phyloP scores from a whole-genome alignment of 805 yeast species.

The Ogataea saltuana region DNA sequence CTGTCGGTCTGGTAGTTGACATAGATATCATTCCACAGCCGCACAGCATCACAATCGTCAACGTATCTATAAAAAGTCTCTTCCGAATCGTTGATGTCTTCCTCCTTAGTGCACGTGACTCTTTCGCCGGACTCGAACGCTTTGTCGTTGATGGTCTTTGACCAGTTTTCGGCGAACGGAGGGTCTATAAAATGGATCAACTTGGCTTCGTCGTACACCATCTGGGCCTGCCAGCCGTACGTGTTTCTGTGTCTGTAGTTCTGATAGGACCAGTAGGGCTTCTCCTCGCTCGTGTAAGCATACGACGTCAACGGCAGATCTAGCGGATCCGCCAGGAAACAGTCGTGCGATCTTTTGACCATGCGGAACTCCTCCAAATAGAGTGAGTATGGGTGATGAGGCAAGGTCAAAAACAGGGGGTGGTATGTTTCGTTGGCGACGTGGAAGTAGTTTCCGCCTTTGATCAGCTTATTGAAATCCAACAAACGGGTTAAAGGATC shows the following conservation, averaged over 20 bases:
- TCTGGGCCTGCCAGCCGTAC: slow-evolving; percentile 39
- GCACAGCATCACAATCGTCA: slow-evolving; percentile 36
- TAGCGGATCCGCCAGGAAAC: slow-evolving; percentile 45
- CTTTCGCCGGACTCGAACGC: slow-evolving; percentile 10
- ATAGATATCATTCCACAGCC: slow-evolving; percentile 36
- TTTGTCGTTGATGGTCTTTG: slow-evolving; percentile 20
- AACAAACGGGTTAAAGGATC: slow-evolving; percentile 47
- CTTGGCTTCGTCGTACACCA: slow-evolving; percentile 35
- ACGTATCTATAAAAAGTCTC: slow-evolving; percentile 27
- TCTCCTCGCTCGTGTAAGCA: slow-evolving; percentile 9
- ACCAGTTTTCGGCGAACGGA: slow-evolving; percentile 72
- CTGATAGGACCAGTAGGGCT: slow-evolving; percentile 25
- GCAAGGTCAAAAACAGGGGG: slow-evolving; percentile 42
- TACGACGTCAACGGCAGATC: slow-evolving; percentile 35
- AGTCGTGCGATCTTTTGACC: slow-evolving; percentile 37
- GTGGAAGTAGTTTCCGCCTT: slow-evolving; percentile 16
- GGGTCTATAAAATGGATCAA: slow-evolving; percentile 65
- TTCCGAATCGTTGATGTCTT: slow-evolving; percentile 4
- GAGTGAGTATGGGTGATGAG: slow-evolving; percentile 52
- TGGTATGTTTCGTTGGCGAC: slow-evolving; percentile 17
- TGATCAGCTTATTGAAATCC: slow-evolving; percentile 22
- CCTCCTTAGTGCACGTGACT: slow-evolving; percentile 16
- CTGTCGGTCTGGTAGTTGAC: slow-evolving; percentile 22
- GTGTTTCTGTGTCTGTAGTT: slow-evolving; percentile 5
- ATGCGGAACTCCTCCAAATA: slow-evolving; percentile 50